Evolutionary conservation across 768 basidiomycete genomes (phyloP).

Genomic region (Suillus bovinus): DNA sequence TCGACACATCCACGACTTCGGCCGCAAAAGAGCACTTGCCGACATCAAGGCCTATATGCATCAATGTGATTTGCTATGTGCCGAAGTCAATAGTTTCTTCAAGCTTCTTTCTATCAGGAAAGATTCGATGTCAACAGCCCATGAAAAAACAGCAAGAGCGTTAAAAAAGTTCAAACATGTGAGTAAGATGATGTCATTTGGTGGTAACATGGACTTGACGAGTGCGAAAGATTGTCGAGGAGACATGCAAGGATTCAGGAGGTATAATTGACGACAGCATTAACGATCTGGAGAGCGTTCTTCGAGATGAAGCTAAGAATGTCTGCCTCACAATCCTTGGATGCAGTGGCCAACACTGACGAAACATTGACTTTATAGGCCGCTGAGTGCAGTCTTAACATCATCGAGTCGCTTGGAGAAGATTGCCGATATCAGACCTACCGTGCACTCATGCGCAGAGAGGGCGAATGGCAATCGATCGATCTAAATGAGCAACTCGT

Average conservation of each 20-base stretch:
- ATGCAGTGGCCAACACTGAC: not conserved
- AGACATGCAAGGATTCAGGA: too few species aligned
- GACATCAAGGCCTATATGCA: too few species aligned
- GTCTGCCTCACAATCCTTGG: not conserved
- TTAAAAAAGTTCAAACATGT: too few species aligned
- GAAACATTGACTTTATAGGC: not conserved
- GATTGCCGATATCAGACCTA: not conserved
- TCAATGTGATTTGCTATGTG: too few species aligned
- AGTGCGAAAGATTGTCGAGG: not conserved
- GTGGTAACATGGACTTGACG: not conserved
- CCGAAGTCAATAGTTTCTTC: too few species aligned
- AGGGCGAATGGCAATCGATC: not conserved
- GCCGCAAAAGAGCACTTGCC: too few species aligned
- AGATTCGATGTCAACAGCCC: not conserved
- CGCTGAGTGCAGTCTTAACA: not conserved
- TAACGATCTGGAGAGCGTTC: not conserved
- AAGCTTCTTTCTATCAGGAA: too few species aligned
- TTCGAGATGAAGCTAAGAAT: not conserved
- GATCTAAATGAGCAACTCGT: not conserved
- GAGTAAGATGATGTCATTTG: too few species aligned
- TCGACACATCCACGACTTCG: not conserved
- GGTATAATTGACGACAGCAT: not conserved
- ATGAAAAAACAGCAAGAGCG: not conserved
- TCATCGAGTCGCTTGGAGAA: not conserved
- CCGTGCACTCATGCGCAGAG: not conserved